phyloP scores from a whole-genome alignment of 345 rosid genomes.

The Populus euphratica region DNA sequence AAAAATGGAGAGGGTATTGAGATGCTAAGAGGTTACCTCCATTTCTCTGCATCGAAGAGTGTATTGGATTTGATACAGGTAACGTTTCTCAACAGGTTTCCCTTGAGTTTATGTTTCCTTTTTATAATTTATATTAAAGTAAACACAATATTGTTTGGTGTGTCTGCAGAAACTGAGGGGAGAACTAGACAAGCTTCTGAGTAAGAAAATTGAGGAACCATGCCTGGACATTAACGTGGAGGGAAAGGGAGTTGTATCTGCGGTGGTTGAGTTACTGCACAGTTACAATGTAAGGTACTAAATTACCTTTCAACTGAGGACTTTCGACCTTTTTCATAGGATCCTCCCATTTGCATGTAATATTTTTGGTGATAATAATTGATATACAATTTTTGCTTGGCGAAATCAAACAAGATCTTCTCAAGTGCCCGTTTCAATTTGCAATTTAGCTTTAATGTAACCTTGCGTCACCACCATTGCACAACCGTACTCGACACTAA shows the following conservation, averaged over 20 bases:
- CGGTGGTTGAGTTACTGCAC: slow-evolving; percentile 74
- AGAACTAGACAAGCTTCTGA: slow-evolving; percentile 77
- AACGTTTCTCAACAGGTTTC: background rate
- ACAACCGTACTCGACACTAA: background rate
- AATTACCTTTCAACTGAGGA: background rate
- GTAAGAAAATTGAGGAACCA: slow-evolving; percentile 83
- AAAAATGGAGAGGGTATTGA: slow-evolving; percentile 81
- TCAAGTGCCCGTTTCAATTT: background rate
- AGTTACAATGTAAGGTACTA: slow-evolving; percentile 22
- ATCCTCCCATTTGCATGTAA: background rate
- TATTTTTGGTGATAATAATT: background rate
- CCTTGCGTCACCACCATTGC: background rate
- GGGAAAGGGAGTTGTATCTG: slow-evolving; percentile 85
- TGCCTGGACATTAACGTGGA: slow-evolving; percentile 66
- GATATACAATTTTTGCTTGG: background rate
- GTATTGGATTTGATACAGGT: slow-evolving; percentile 78
- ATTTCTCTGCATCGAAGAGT: slow-evolving; percentile 82
- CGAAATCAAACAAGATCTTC: background rate
- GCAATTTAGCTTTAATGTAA: background rate
- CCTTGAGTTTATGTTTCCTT: background rate
- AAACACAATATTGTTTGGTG: background rate
- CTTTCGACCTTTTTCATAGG: background rate
- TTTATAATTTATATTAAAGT: too few species aligned
- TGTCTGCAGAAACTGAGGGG: slow-evolving; percentile 61
- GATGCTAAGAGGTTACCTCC: slow-evolving; percentile 96